Evolutionary conservation across 768 basidiomycete species (phyloP).

Genomic region (Termitomyces sp.): DNA sequence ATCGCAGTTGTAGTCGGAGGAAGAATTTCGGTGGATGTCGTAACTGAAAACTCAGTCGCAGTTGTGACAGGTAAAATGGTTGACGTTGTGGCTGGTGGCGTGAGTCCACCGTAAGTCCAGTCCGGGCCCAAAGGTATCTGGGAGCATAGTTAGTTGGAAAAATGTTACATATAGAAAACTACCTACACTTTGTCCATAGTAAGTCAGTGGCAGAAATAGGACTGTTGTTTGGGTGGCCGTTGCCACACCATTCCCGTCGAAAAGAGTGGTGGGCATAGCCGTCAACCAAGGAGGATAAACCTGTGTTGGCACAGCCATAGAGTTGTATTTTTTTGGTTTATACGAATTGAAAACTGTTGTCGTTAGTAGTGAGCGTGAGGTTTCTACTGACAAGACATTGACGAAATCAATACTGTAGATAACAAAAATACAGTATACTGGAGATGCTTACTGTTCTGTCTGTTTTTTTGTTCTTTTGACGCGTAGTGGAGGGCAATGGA

Average conservation of each 20-base stretch:
- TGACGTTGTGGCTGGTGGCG: conserved; percentile 50
- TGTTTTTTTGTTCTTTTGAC: conserved; percentile 3
- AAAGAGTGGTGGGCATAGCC: conserved; percentile 46
- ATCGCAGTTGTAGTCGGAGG: conserved; percentile 25
- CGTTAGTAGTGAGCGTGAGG: conserved; percentile 46
- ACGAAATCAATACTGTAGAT: background rate
- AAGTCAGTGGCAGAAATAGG: conserved; percentile 69
- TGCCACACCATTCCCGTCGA: conserved; percentile 48
- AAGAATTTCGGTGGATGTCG: conserved; percentile 18
- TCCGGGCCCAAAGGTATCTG: conserved; percentile 74
- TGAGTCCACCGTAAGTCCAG: conserved; percentile 75
- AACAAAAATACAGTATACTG: background rate
- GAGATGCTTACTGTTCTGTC: background rate
- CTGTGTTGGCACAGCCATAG: conserved; percentile 64
- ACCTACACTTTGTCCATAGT: conserved; percentile 76
- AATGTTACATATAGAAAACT: background rate
- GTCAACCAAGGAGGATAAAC: conserved; percentile 73
- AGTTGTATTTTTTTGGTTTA: conserved; percentile 12
- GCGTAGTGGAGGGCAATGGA: conserved; percentile 4
- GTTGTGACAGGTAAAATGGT: conserved; percentile 12
- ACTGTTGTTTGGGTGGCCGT: conserved; percentile 55
- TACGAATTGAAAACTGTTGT: conserved; percentile 17
- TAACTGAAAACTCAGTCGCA: conserved; percentile 18
- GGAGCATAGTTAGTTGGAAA: background rate
- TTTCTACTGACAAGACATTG: conserved; percentile 11